These are phyloP conservation scores for Calonectria pseudoreteaudii DNA, from an alignment of 2,329 filamentous ascomycete genomes.

Conservation along the genomic window DNA sequence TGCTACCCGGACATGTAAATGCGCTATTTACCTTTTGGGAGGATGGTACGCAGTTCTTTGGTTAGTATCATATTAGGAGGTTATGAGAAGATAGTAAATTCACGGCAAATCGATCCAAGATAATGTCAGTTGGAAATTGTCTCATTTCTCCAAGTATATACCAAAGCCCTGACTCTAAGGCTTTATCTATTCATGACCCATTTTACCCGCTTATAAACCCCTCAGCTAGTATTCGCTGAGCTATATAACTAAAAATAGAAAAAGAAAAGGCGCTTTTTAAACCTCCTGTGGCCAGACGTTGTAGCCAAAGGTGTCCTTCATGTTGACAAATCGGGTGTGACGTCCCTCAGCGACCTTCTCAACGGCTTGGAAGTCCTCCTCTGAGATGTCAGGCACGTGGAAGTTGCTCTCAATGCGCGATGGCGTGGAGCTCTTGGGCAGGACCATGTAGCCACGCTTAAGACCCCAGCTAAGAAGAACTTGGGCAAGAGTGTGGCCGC, in stretches of 20 bases:
- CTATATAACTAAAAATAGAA: not conserved
- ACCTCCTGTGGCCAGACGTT: slow-evolving; percentile 75
- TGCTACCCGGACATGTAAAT: not conserved
- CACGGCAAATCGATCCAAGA: not conserved
- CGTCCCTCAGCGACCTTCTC: slow-evolving; percentile 61
- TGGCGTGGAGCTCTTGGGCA: slow-evolving; percentile 78
- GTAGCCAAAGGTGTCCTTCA: slow-evolving; percentile 85
- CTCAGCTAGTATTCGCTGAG: not conserved
- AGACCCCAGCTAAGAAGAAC: slow-evolving; percentile 71
- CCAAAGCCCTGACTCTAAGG: not conserved
- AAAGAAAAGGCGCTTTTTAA: not conserved
- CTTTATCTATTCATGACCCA: not conserved
- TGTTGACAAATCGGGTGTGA: slow-evolving; percentile 81
- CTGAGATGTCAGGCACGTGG: slow-evolving; percentile 36
- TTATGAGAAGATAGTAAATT: not conserved
- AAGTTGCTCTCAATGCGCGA: slow-evolving; percentile 64
- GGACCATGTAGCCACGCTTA: slow-evolving; percentile 73
- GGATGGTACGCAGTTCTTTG: not conserved
- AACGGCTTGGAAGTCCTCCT: slow-evolving; percentile 68
- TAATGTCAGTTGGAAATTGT: not conserved
- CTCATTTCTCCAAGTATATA: not conserved
- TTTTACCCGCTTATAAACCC: not conserved
- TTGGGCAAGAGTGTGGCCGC: slow-evolving; percentile 64
- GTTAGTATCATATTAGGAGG: not conserved
- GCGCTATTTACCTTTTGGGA: not conserved